Base-by-base conservation (phyloP, 2,329 filamentous ascomycete species). In the Fusarium equiseti region DNA sequence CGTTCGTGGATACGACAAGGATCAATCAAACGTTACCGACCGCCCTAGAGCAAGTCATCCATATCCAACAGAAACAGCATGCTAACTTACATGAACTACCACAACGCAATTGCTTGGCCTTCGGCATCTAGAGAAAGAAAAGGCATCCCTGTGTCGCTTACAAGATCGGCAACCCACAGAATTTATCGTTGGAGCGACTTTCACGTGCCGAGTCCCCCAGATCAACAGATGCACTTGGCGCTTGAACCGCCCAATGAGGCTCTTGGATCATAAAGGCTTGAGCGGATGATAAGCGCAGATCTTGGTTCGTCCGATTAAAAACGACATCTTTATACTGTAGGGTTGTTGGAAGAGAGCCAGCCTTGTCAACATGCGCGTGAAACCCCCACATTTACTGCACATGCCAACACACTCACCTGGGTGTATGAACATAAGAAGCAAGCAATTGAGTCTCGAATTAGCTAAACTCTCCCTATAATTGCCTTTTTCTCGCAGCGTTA, bases 231-330 rank as follows among this genome's bases (percentile, higher is more conserved):
- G 63, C 63, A 59, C 51, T 55, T 53, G 70, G 70, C 70, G 70
- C 70, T 71, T 73, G 48, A 40, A 45, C 59, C 32, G 9, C 52
- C 70, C 70, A 73, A 73, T 73, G 44, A 69, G 46, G 46, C 59
- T 50, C 46, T 16, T 16, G 29, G 31, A 49, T 57, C 31, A 45
- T 53, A n/a, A 58, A 62, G 50, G 55, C 49, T 68, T 73, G 70
- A 65, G 44, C 50, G 65, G 40, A 54, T 68, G 56, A 66, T 63
- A 64, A 54, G 50, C 70, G 69, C 69, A 71, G 70, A 73, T 72
- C 70, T 63, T 53, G 52, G 64, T 66, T 72, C 64, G 40, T 64
- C 52, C 60, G 46, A 65, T 46, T 42, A 27, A 35, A 52, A 54
- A 53, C 42, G 26, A 53, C 31, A 18, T 50, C 44, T 18, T 50